phyloP scores from a whole-genome alignment of 2,329 filamentous ascomycete genomes.

The Mycosphaerelloides madeirae region DNA sequence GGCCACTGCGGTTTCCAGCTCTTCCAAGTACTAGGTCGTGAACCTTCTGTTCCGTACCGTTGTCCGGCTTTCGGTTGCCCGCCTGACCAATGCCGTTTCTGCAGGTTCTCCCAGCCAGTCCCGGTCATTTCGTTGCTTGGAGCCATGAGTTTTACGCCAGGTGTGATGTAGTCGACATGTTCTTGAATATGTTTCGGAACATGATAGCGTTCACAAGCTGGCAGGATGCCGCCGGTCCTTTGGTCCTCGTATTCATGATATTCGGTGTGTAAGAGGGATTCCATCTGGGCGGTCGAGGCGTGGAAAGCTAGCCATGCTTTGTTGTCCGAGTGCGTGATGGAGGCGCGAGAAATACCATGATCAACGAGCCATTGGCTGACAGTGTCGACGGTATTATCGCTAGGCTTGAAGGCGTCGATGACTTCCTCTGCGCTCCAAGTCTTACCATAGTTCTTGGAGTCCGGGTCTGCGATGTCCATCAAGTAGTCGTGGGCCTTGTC shows the following conservation, averaged over 20 bases:
- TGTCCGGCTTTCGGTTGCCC: neutral
- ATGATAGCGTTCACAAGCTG: slow-evolving; percentile 38
- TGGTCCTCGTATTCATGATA: slow-evolving; percentile 38
- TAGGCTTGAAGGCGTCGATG: slow-evolving; percentile 25
- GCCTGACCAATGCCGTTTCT: slow-evolving; percentile 4
- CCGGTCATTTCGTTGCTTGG: neutral
- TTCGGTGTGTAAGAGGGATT: slow-evolving; percentile 35
- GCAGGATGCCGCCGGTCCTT: slow-evolving; percentile 28
- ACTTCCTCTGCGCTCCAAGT: slow-evolving; percentile 36
- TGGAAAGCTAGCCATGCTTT: slow-evolving; percentile 40
- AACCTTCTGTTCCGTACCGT: too few species aligned
- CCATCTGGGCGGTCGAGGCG: slow-evolving; percentile 33
- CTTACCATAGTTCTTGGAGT: slow-evolving; percentile 39
- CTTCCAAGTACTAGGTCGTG: slow-evolving; percentile 4
- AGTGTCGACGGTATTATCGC: neutral
- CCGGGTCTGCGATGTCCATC: slow-evolving; percentile 34
- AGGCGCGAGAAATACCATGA: neutral
- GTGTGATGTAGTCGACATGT: slow-evolving; percentile 25
- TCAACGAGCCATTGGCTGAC: slow-evolving; percentile 2
- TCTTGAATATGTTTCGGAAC: slow-evolving; percentile 21
- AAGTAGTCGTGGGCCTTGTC: slow-evolving; percentile 21
- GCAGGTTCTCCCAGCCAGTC: slow-evolving; percentile 1
- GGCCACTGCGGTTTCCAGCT: slow-evolving; percentile 5
- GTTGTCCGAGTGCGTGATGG: slow-evolving; percentile 30
- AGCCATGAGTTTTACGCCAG: slow-evolving; percentile 21